phyloP scores from a whole-genome alignment of 441 rosid genomes.

The Syzygium syzygioides region DNA sequence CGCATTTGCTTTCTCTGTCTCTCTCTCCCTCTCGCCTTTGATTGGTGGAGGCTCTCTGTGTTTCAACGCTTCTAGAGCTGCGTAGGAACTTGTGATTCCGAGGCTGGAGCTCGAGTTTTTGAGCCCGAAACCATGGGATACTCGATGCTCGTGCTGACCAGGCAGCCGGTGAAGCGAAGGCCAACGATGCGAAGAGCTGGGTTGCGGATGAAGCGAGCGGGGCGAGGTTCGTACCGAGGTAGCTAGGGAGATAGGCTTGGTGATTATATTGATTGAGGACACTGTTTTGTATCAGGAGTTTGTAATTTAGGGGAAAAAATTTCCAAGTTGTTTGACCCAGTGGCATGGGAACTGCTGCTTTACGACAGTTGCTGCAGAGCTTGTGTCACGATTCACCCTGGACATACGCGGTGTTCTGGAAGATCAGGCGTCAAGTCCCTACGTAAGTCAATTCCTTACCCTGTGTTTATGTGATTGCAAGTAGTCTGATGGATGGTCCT shows the following conservation, averaged over 20 bases:
- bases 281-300: not conserved
- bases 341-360: constrained; percentile 37
- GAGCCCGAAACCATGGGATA: constrained; percentile 19
- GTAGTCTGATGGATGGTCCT: not conserved
- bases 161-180: constrained; percentile 44
- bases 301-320: constrained; percentile 5
- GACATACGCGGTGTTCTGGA: constrained; percentile 62
- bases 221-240: constrained; percentile 56
- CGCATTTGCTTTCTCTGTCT: not conserved
- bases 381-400: constrained; percentile 41
- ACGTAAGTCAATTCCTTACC: constrained; percentile 30
- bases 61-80: not conserved
- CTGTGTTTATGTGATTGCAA: not conserved
- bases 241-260: constrained; percentile 28
- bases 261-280: not conserved
- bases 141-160: constrained; percentile 25
- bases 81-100: not conserved
- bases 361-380: constrained; percentile 43
- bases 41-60: not conserved
- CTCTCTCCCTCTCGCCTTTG: not conserved
- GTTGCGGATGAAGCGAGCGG: constrained; percentile 49
- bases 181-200: constrained; percentile 44
- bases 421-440: constrained; percentile 34
- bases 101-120: not conserved
- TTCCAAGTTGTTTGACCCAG: not conserved